phyloP scores from a whole-genome alignment of 371 early-diverging fungal species.

The Dinochytrium kinnereticum region DNA sequence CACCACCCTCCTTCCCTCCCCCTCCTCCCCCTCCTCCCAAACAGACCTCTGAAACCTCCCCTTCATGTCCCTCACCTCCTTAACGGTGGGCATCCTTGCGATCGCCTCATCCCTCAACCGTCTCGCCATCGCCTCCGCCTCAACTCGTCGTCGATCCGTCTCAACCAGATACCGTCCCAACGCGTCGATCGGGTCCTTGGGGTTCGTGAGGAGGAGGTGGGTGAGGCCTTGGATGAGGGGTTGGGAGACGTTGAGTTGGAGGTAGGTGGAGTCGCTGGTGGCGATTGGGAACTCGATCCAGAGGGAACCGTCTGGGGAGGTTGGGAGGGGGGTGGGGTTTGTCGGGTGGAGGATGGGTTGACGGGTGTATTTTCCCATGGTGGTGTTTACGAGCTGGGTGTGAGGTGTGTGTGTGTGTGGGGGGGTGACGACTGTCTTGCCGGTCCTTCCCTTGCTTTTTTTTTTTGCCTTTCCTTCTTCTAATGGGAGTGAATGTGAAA shows the following conservation, averaged over 20 bases:
- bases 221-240: neutral
- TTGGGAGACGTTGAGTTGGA: slow-evolving; percentile 7
- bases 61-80: slow-evolving; percentile 13
- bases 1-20: neutral
- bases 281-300: slow-evolving; percentile 24
- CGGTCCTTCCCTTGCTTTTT: no score
- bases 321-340: neutral
- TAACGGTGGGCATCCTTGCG: neutral
- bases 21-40: slow-evolving; percentile 7
- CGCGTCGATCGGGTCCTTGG: slow-evolving; percentile 16
- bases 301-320: neutral
- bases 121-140: neutral
- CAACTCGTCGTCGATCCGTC: neutral
- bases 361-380: slow-evolving; percentile 17
- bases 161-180: slow-evolving; percentile 6
- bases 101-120: neutral
- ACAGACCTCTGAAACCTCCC: neutral
- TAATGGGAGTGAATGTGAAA: no score
- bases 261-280: slow-evolving; percentile 18
- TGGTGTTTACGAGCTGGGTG: no score
- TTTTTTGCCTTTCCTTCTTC: neutral
- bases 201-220: slow-evolving; percentile 8
- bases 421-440: no score
- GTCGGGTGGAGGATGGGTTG: neutral
- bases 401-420: no score